These are phyloP conservation scores for Mycena alexandri DNA, from an alignment of 768 basidiomycete species.

Conservation along the genomic window DNA sequence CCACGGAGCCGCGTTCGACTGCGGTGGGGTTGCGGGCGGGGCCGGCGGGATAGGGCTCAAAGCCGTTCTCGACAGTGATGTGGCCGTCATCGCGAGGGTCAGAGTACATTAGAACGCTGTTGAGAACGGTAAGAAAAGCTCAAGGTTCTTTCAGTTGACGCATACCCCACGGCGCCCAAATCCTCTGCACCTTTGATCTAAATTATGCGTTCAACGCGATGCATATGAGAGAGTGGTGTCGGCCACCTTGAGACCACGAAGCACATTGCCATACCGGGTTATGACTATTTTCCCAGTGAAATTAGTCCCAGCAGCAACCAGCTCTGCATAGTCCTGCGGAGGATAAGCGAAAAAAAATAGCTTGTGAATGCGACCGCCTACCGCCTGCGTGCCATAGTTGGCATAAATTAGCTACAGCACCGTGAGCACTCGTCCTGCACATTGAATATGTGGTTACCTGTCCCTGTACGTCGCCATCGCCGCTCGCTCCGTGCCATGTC, in stretches of 20 bases:
- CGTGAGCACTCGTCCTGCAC: background rate
- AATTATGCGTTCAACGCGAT: slow-evolving; percentile 20
- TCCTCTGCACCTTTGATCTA: slow-evolving; percentile 89
- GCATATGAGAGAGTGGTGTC: background rate
- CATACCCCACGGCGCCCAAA: slow-evolving; percentile 74
- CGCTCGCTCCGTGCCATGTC: slow-evolving; percentile 89
- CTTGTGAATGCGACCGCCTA: slow-evolving; percentile 31
- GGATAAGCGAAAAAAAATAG: background rate
- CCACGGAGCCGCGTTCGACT: slow-evolving; percentile 89
- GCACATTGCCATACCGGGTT: slow-evolving; percentile 79
- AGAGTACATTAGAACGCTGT: slow-evolving; percentile 77
- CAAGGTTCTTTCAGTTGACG: background rate
- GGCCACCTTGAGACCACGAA: slow-evolving; percentile 87
- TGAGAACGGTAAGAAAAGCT: background rate
- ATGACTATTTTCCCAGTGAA: slow-evolving; percentile 85
- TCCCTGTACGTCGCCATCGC: slow-evolving; percentile 80
- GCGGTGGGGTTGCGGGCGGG: slow-evolving; percentile 89
- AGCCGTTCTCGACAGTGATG: slow-evolving; percentile 83
- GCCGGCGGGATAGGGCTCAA: slow-evolving; percentile 82
- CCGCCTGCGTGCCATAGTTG: slow-evolving; percentile 81
- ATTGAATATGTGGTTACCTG: slow-evolving; percentile 47
- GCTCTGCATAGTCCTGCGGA: slow-evolving; percentile 60
- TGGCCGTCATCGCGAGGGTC: slow-evolving; percentile 90
- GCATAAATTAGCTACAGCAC: slow-evolving; percentile 70
- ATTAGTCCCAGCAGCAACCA: slow-evolving; percentile 74